Evolutionary conservation across 495 filamentous ascomycete genomes (phyloP).

Genomic region (Tirmania nivea): DNA sequence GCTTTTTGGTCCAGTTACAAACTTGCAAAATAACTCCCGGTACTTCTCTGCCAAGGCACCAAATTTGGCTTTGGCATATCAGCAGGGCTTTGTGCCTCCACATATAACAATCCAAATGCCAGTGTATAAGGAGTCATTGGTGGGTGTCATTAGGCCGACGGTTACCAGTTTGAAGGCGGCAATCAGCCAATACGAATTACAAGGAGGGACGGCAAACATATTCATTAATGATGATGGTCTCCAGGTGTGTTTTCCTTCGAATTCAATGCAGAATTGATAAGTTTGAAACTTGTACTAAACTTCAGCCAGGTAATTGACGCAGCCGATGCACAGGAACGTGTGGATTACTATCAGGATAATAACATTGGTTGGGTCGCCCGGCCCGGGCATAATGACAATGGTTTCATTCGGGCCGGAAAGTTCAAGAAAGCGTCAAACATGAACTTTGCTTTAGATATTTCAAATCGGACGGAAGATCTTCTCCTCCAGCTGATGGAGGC

Average conservation of each 20-base stretch:
- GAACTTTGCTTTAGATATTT: conserved; percentile 59
- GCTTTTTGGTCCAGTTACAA: conserved; percentile 35
- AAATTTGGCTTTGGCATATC: no score
- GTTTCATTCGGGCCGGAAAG: conserved; percentile 38
- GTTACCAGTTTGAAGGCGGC: conserved; percentile 20
- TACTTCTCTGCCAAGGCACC: conserved; percentile 32
- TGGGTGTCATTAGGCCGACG: conserved; percentile 19
- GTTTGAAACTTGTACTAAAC: no score
- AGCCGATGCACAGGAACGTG: not conserved
- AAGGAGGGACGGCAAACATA: conserved; percentile 59
- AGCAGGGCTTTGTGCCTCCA: conserved; percentile 23
- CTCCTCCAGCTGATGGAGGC: conserved; percentile 24
- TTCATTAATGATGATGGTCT: conserved; percentile 66
- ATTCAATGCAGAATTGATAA: conserved; percentile 18
- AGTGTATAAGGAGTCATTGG: conserved; percentile 52
- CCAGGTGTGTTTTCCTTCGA: conserved; percentile 32
- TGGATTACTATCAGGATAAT: conserved; percentile 38
- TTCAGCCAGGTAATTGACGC: no score
- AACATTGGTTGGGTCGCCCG: conserved; percentile 64
- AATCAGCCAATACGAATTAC: conserved; percentile 45
- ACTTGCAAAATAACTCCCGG: conserved; percentile 34
- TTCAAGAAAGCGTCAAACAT: conserved; percentile 51
- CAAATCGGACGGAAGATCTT: conserved; percentile 51
- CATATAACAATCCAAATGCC: conserved; percentile 58
- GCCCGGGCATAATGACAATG: conserved; percentile 31